These are phyloP conservation scores for Aquilaria malaccensis DNA, from an alignment of 345 rosid species.

Conservation along the genomic window DNA sequence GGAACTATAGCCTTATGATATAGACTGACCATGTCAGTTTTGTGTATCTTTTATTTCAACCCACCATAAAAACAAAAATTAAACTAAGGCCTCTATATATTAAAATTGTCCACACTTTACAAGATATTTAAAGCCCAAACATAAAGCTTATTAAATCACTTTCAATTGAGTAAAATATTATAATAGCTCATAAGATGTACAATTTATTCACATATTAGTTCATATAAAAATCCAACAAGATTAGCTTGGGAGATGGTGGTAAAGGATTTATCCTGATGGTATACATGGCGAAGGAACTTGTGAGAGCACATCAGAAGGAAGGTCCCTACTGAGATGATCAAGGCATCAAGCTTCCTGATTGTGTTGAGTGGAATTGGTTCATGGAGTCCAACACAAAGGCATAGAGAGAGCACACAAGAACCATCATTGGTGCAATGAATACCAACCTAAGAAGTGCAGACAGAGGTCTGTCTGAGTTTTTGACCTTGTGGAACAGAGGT, in stretches of 20 bases:
- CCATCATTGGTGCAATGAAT: slow-evolving; percentile 48
- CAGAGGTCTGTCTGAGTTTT: slow-evolving; percentile 66
- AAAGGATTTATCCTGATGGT: slow-evolving; percentile 75
- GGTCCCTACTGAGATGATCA: slow-evolving; percentile 57
- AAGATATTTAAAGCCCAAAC: too few relatives aligned
- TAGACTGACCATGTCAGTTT: too few relatives aligned
- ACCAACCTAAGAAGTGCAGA: slow-evolving; percentile 76
- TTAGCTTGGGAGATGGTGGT: slow-evolving; percentile 38
- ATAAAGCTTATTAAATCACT: too few relatives aligned
- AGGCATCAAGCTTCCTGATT: slow-evolving; percentile 66
- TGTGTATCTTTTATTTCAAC: too few relatives aligned
- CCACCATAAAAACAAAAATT: too few relatives aligned
- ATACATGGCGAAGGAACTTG: slow-evolving; percentile 50
- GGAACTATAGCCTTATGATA: too few relatives aligned
- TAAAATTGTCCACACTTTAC: too few relatives aligned
- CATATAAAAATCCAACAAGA: background rate
- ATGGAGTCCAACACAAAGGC: slow-evolving; percentile 65
- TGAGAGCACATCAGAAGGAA: slow-evolving; percentile 67
- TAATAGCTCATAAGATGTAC: too few relatives aligned
- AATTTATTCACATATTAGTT: too few relatives aligned
- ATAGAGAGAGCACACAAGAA: slow-evolving; percentile 56
- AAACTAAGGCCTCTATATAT: too few relatives aligned
- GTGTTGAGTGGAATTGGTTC: slow-evolving; percentile 81
- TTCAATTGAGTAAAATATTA: too few relatives aligned
- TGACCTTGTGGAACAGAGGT: slow-evolving; percentile 62